Conservation (phyloP, 441 rosid species). For the Pelargonium cotyledonis region DNA sequence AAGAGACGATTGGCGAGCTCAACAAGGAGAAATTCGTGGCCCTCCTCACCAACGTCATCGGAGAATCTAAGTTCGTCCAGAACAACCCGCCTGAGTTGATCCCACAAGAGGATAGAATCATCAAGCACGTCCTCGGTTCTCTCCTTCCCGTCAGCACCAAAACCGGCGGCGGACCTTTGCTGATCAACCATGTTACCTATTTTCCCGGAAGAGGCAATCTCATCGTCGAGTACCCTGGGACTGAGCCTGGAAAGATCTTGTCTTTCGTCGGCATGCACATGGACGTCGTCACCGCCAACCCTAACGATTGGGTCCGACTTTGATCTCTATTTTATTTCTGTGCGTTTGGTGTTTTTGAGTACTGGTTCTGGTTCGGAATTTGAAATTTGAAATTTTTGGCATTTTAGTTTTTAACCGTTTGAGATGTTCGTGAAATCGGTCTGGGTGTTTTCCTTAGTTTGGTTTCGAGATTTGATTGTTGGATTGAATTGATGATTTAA, state of each 20-base stretch:
- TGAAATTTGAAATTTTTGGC: slow-evolving; percentile 6
- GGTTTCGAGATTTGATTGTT: neutral
- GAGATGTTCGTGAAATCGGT: neutral
- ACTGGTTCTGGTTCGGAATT: neutral
- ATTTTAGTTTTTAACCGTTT: neutral
- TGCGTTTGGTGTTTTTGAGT: slow-evolving; percentile 4
- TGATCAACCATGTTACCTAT: slow-evolving; percentile 64
- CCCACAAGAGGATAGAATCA: slow-evolving; percentile 79
- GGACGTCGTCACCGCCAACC: slow-evolving; percentile 97
- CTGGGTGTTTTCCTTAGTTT: neutral
- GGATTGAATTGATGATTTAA: neutral
- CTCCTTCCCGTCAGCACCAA: slow-evolving; percentile 77
- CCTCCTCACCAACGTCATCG: slow-evolving; percentile 66
- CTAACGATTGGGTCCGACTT: slow-evolving; percentile 69
- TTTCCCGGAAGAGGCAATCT: slow-evolving; percentile 72
- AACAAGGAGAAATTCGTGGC: slow-evolving; percentile 54
- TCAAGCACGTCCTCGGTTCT: slow-evolving; percentile 57
- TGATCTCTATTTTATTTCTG: neutral
- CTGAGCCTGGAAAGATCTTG: slow-evolving; percentile 65
- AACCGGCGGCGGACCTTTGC: slow-evolving; percentile 74
- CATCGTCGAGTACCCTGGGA: slow-evolving; percentile 91
- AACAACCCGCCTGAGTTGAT: slow-evolving; percentile 93
- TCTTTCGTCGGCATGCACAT: slow-evolving; percentile 98
- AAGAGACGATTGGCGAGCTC: slow-evolving; percentile 50
- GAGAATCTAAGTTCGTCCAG: slow-evolving; percentile 69